These are phyloP conservation scores for Curvularia hawaiiensis DNA, from an alignment of 2,329 filamentous ascomycete species.

Conservation along the genomic window DNA sequence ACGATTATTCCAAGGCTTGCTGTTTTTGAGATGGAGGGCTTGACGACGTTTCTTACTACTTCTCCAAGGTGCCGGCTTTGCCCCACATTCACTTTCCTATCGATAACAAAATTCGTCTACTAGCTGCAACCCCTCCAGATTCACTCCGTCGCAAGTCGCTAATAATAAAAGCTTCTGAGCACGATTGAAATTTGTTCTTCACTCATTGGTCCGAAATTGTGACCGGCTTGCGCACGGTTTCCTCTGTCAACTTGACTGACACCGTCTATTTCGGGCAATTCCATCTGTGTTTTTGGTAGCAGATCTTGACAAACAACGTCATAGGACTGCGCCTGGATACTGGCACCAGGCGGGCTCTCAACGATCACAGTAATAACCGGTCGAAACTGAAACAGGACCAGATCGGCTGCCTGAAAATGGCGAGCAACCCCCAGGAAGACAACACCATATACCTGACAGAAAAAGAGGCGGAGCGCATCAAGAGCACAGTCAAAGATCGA, in stretches of 20 bases:
- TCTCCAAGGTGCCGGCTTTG: slow-evolving; percentile 3
- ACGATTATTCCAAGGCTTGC: background rate
- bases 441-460: slow-evolving; percentile 38
- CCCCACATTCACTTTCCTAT: slow-evolving; percentile 29
- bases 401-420: slow-evolving; percentile 1
- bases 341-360: background rate
- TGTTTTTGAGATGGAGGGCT: background rate
- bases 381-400: background rate
- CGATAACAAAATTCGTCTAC: slow-evolving; percentile 23
- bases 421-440: slow-evolving; percentile 16
- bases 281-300: background rate
- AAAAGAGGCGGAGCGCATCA: slow-evolving; percentile 35
- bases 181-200: background rate
- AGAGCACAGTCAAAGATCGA: slow-evolving; percentile 27
- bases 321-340: background rate
- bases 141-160: background rate
- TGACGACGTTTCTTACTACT: background rate
- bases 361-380: background rate
- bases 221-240: too few species aligned
- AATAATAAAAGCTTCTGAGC: background rate
- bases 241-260: background rate
- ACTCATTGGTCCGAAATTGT: too few species aligned
- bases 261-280: background rate
- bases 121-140: slow-evolving; percentile 16
- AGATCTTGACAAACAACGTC: background rate